Evolutionary conservation across 2,329 filamentous ascomycete genomes (phyloP).

Genomic region (Leptodontidium sp.): DNA sequence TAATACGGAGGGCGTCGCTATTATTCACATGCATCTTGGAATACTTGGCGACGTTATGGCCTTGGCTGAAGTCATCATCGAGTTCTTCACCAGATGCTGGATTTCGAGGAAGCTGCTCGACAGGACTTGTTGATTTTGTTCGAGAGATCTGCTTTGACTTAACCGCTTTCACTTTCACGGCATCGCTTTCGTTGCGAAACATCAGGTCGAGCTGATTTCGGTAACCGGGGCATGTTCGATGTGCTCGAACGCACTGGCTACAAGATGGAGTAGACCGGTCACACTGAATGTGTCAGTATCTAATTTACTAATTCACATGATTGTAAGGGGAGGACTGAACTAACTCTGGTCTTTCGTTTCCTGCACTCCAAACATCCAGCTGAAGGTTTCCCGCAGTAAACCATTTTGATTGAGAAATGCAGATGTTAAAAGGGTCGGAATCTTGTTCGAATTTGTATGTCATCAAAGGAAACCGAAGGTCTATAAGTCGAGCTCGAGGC

Average conservation of each 20-base stretch:
- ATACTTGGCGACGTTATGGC: conserved; percentile 25
- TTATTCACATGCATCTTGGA: conserved; percentile 26
- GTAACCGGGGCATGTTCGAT: conserved; percentile 62
- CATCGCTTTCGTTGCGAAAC: conserved; percentile 64
- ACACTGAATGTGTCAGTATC: conserved; percentile 46
- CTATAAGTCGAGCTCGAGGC: neutral
- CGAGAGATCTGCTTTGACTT: conserved; percentile 29
- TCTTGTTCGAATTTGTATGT: neutral
- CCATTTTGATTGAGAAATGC: conserved; percentile 23
- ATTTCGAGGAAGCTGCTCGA: neutral
- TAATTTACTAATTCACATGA: neutral
- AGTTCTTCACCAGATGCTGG: neutral
- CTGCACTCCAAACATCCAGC: conserved; percentile 33
- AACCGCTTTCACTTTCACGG: conserved; percentile 58
- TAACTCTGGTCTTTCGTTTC: conserved; percentile 35
- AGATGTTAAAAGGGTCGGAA: neutral
- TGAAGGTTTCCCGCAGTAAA: conserved; percentile 37
- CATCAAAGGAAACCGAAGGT: neutral
- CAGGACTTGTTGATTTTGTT: conserved; percentile 14
- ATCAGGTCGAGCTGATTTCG: conserved; percentile 64
- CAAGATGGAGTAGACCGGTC: conserved; percentile 60
- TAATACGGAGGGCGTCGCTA: conserved; percentile 20
- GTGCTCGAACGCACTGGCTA: conserved; percentile 62
- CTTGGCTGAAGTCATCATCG: neutral
- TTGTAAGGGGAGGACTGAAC: neutral